Conservation (phyloP, 2,329 filamentous ascomycete genomes). For the Beauveria sp. region DNA sequence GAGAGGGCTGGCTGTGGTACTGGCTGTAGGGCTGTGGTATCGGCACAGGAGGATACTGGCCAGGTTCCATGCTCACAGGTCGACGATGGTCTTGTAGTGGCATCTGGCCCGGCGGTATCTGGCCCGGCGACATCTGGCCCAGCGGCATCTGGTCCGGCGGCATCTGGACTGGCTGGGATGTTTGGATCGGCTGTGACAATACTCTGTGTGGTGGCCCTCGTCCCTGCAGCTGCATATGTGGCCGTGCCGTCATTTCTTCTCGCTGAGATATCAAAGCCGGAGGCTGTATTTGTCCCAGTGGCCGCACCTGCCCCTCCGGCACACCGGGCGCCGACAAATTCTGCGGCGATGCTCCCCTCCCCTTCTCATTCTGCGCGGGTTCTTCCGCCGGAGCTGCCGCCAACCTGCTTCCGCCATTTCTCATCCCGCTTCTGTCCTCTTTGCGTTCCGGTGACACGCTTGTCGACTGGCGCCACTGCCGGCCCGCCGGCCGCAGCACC, state of each 20-base stretch:
- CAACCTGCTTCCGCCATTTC: too few species aligned
- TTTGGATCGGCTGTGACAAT: too few species aligned
- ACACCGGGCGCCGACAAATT: too few species aligned
- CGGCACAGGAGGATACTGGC: neutral
- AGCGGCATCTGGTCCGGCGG: too few species aligned
- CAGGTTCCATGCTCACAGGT: neutral
- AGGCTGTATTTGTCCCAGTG: neutral
- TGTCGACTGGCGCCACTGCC: neutral
- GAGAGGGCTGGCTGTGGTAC: neutral
- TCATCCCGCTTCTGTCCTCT: too few species aligned
- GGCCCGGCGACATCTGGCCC: too few species aligned
- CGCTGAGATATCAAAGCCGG: neutral
- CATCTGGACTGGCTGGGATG: too few species aligned
- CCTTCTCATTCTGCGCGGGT: neutral
- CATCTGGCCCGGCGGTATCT: too few species aligned
- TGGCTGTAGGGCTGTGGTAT: slow-evolving; percentile 2
- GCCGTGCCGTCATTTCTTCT: neutral
- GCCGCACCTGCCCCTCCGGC: neutral
- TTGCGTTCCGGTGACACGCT: slow-evolving; percentile 9
- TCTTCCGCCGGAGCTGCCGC: neutral
- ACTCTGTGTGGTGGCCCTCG: neutral
- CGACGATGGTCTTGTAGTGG: neutral
- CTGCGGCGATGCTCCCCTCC: neutral
- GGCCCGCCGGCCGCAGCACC: slow-evolving; percentile 3
- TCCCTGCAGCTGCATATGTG: neutral